Conservation (phyloP, 305 asterid species). For the Rubia tinctorum region DNA sequence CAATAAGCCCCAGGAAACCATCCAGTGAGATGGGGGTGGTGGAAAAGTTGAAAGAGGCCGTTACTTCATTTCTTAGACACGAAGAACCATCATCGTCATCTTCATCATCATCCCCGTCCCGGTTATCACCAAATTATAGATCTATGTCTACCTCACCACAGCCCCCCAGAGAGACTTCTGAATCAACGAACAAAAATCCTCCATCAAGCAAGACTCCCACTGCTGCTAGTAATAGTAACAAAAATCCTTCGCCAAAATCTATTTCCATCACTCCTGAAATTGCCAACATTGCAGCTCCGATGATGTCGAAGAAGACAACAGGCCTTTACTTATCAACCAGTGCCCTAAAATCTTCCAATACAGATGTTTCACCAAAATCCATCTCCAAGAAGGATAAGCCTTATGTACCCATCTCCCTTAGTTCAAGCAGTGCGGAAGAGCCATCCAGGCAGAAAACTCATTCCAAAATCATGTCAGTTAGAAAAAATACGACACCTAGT, state of each 20-base stretch:
- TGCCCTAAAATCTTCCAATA: neutral
- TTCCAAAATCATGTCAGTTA: neutral
- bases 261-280: neutral
- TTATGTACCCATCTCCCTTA: neutral
- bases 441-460: neutral
- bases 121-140: slow-evolving; percentile 16
- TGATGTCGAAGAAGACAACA: neutral
- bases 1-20: slow-evolving; percentile 61
- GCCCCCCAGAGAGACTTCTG: neutral
- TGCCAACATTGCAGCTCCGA: neutral
- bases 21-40: slow-evolving; percentile 46
- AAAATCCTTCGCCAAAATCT: neutral
- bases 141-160: slow-evolving; percentile 1
- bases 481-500: neutral
- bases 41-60: slow-evolving; percentile 68
- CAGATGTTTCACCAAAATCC: neutral
- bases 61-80: slow-evolving; percentile 62
- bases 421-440: neutral
- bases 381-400: slow-evolving; percentile 3
- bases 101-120: slow-evolving; percentile 10
- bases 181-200: neutral
- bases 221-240: neutral
- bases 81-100: slow-evolving; percentile 26
- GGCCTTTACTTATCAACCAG: slow-evolving; percentile 7
- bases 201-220: slow-evolving; percentile 5